Evolutionary conservation across 2,329 filamentous ascomycete genomes (phyloP), one percentile per base, ranked within the genome.

Genomic region (Rugonectria rugulosa): DNA sequence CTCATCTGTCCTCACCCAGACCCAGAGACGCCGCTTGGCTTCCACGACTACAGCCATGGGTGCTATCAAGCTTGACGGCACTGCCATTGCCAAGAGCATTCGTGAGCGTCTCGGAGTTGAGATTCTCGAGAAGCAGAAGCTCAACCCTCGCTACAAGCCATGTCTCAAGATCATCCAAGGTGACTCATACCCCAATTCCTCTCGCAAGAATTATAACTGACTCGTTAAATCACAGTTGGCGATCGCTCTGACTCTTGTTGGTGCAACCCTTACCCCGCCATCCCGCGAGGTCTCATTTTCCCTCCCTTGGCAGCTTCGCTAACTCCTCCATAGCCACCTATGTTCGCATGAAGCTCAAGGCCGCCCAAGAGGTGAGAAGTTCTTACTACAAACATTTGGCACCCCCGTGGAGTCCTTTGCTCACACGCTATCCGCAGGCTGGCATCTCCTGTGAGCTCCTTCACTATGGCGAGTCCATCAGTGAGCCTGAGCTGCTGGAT

Each of bases 281-380:
- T 59, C 54, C 31, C 51, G 51, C 37, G 34, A 20, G 34, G 40
- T 44, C 45, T 48, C 37, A 20, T 46, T 19, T 37, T 49, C 15
- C 26, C 26, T 32, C 32, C 59, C 27, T 34, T 24, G 4, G 42
- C 59, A 45, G 46, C 52, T 53, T 53, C 20, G 61, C 61, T 61
- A 51, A 63, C 53, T 47, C 49, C 66, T 61, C 55, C 53, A 61
- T 69, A 94, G 90, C 88, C 70, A 98, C 94, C 47, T 99, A 99
- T 90, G 94, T 99, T 77, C 93, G 93, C 78, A 99, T 99, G 95
- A 99, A 99, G 81, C 80, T 97, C 71, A 99, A 97, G 84, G 95
- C 95, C 64, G 95, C 95, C 55, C 82, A 91, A 73, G 95, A 98
- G 84, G 90, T 92, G 79, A 66, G 78, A 31, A n/a, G n/a, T n/a